Evolutionary conservation across 192 early-diverging fungal genomes (phyloP), one percentile per base, ranked within the genome.

Genomic region (Tieghemiomyces parasiticus): DNA sequence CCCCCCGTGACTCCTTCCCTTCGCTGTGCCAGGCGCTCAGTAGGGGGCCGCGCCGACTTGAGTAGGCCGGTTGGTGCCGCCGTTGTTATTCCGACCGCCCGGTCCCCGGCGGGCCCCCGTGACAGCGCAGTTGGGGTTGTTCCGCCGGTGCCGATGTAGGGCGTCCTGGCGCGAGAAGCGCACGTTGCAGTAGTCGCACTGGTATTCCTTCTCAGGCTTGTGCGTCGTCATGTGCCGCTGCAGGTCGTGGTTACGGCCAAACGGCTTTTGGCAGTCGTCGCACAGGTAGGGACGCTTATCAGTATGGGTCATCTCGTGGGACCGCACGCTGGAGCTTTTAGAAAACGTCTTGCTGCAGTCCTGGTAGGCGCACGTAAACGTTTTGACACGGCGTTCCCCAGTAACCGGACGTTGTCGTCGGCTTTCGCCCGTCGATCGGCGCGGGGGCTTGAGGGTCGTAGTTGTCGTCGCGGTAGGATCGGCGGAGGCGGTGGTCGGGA

Each of bases 71-170:
- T n/a, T n/a, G n/a, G n/a, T n/a, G n/a, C n/a, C n/a, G n/a, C n/a
- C n/a, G n/a, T n/a, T n/a, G n/a, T n/a, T n/a, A n/a, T n/a, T n/a
- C n/a, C n/a, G n/a, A n/a, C n/a, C n/a, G n/a, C n/a, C n/a, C n/a
- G n/a, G n/a, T n/a, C n/a, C n/a, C n/a, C n/a, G n/a, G n/a, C n/a
- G n/a, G n/a, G n/a, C n/a, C n/a, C n/a, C n/a, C n/a, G n/a, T n/a
- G n/a, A n/a, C n/a, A n/a, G n/a, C 48, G 70, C 61, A 67, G 42
- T 26, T 72, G 14, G 28, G 58, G 52, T 46, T 66, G 28, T 34
- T 55, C 32, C 35, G 51, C 67, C 29, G 61, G 22, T 42, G 42
- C 20, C 35, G 59, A 62, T 59, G 55, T 12, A 58, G 28, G 19
- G 55, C 55, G 16, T 58, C 55, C 14, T 58, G 14, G n/a, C 55